Evolutionary conservation across 2,329 filamentous ascomycete species (phyloP).

Genomic region (Celoporthe dispersa): DNA sequence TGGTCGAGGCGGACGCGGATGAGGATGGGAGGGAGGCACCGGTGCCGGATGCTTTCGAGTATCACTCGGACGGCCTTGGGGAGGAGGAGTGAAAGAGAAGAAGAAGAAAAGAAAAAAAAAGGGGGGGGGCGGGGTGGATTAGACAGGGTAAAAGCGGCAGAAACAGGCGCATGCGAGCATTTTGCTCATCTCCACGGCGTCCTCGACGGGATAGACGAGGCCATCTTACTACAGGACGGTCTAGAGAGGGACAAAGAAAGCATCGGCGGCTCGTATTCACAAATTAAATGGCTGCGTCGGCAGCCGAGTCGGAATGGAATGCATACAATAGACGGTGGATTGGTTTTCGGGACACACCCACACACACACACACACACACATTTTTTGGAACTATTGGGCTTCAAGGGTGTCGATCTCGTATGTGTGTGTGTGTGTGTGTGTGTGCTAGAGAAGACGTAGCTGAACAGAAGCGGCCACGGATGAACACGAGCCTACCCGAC

Average conservation of each 20-base stretch:
- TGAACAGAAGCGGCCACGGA: neutral
- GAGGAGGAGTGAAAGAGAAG: slow-evolving; percentile 23
- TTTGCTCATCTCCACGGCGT: neutral
- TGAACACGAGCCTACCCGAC: neutral
- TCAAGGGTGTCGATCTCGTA: neutral
- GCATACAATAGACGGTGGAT: neutral
- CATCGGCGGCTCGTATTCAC: neutral
- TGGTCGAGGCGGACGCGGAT: slow-evolving; percentile 35
- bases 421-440: neutral
- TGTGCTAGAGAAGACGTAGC: neutral
- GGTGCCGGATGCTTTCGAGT: slow-evolving; percentile 39
- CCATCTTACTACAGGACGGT: neutral
- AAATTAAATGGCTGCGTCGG: neutral
- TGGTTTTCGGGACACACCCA: neutral
- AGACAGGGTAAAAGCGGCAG: neutral
- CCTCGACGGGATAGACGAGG: neutral
- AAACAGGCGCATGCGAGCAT: neutral
- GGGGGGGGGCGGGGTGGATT: neutral
- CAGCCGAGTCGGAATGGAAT: neutral
- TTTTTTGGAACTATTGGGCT: neutral
- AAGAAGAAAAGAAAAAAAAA: too few species aligned
- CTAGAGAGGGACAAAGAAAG: neutral
- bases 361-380: neutral
- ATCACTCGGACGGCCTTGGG: slow-evolving; percentile 36
- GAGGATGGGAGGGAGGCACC: slow-evolving; percentile 31